These are phyloP conservation scores for Geranium rotundifolium DNA, from an alignment of 345 rosid genomes.

Conservation along the genomic window DNA sequence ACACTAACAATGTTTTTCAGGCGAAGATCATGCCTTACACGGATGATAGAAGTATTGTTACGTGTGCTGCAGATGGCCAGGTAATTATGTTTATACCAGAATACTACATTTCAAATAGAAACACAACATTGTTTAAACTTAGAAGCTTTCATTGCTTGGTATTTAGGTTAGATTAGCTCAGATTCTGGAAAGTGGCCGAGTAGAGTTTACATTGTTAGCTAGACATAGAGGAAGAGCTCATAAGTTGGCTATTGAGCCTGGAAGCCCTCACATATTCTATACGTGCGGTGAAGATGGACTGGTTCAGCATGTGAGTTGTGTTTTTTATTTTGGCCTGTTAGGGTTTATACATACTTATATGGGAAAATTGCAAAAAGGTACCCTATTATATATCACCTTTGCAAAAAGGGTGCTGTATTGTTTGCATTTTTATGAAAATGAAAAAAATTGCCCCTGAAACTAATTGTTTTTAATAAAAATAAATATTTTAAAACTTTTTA, in stretches of 20 bases:
- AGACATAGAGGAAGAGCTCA: slow-evolving; percentile 59
- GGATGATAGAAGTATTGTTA: slow-evolving; percentile 67
- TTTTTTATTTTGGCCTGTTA: too few species aligned
- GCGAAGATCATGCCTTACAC: slow-evolving; percentile 76
- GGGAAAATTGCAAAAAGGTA: too few species aligned
- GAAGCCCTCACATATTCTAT: slow-evolving; percentile 71
- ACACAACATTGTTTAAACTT: too few species aligned
- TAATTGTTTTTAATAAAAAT: too few species aligned
- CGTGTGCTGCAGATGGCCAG: slow-evolving; percentile 95
- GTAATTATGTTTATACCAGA: slow-evolving; percentile 15
- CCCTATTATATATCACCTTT: too few species aligned
- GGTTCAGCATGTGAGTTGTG: slow-evolving; percentile 72
- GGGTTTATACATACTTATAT: too few species aligned
- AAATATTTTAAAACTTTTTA: too few species aligned
- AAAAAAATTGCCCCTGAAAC: too few species aligned
- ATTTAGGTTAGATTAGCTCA: slow-evolving; percentile 66
- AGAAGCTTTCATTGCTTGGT: not conserved
- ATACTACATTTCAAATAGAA: too few species aligned
- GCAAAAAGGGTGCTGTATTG: too few species aligned
- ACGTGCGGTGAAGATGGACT: slow-evolving; percentile 90
- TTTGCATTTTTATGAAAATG: too few species aligned
- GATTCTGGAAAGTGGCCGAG: slow-evolving; percentile 54
- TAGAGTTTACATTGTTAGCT: slow-evolving; percentile 43
- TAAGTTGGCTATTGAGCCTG: slow-evolving; percentile 81
- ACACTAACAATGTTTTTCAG: slow-evolving; percentile 62